Evolutionary conservation across 768 basidiomycete genomes (phyloP).

Genomic region (Amylocystis lapponica): DNA sequence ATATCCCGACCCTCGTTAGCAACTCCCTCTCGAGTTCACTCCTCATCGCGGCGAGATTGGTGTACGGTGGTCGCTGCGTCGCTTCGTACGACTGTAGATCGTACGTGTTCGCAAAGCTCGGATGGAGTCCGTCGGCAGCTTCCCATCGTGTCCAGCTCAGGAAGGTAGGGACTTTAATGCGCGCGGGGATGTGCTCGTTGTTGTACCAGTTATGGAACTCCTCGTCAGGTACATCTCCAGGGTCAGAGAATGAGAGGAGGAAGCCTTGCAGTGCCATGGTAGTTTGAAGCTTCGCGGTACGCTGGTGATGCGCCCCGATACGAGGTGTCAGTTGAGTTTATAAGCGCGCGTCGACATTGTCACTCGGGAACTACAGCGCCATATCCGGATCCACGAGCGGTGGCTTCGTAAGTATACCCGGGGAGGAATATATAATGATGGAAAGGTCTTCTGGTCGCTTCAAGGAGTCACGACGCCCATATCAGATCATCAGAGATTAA

Average conservation of each 20-base stretch:
- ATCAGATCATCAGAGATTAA: no score
- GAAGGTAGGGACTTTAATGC: conserved; percentile 24
- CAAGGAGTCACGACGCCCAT: no score
- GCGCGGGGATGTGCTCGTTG: conserved; percentile 39
- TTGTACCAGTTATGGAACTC: conserved; percentile 25
- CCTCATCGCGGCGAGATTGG: conserved; percentile 22
- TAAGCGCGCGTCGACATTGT: no score
- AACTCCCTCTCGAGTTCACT: conserved; percentile 23
- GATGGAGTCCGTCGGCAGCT: conserved; percentile 21
- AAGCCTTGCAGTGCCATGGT: conserved; percentile 9
- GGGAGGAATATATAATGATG: no score
- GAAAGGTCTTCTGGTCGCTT: no score
- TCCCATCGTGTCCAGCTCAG: conserved; percentile 23
- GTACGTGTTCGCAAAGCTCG: conserved; percentile 27
- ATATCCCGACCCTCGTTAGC: conserved; percentile 17
- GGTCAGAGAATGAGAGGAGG: conserved; percentile 1
- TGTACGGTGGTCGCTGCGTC: conserved; percentile 23
- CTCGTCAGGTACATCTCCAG: not conserved
- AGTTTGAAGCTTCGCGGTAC: no score
- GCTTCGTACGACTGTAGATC: conserved; percentile 21
- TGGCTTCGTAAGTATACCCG: no score
- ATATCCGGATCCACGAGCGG: no score
- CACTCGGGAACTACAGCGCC: no score
- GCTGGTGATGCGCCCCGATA: no score
- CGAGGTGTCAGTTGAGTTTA: no score